Percentiles rank a stretch among this genome's conserved stretches.
Evolutionary conservation across 441 rosid species (phyloP).

Genomic region (Croton setiger): DNA sequence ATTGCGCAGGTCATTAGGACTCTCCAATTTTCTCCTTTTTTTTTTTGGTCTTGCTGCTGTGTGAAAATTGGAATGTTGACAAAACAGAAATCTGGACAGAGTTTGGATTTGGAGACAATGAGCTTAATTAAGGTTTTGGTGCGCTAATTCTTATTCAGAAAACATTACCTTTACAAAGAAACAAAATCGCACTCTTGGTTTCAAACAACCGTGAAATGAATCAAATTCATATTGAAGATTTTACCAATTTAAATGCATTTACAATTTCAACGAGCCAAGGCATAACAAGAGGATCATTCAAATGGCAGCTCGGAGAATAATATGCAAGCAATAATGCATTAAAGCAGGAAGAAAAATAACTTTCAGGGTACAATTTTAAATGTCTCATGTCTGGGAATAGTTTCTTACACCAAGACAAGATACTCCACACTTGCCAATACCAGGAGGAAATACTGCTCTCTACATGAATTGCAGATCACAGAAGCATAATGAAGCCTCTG

Average conservation of each 20-base stretch:
- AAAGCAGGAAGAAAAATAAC: not conserved
- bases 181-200: too few species aligned
- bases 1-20: conserved; percentile 55
- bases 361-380: not conserved
- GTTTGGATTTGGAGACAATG: too few species aligned
- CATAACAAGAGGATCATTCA: not conserved
- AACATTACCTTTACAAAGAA: too few species aligned
- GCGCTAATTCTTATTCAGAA: too few species aligned
- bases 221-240: too few species aligned
- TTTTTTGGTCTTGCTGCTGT: too few species aligned
- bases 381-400: not conserved
- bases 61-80: not conserved
- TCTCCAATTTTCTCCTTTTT: conserved; percentile 41
- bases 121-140: too few species aligned
- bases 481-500: conserved; percentile 5
- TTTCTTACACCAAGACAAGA: not conserved
- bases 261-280: not conserved
- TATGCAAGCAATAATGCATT: not conserved
- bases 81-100: too few species aligned
- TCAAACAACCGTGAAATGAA: too few species aligned
- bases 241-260: too few species aligned
- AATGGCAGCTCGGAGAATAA: not conserved
- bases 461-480: not conserved
- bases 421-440: not conserved
- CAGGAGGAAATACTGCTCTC: conserved; percentile 1